Base-by-base conservation (phyloP, 2,329 filamentous ascomycete genomes). In the Zymoseptoria tritici region DNA sequence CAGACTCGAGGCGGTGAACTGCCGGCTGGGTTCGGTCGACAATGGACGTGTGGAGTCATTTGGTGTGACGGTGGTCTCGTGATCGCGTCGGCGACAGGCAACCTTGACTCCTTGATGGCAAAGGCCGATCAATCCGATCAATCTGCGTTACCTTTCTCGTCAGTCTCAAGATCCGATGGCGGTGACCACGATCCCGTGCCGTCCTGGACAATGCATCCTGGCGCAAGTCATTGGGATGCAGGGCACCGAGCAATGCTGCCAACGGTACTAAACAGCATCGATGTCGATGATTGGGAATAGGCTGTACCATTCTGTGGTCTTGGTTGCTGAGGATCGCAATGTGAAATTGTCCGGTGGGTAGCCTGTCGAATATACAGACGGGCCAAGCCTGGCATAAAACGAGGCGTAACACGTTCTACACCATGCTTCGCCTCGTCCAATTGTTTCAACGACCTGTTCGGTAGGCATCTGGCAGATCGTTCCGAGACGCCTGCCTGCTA, bases 151-250 rank as follows among this genome's bases (percentile, higher is more conserved):
- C 6, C 4, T 29, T 29, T 29, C 26, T 29, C 26, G 26, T 29
- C 26, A 29, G 26, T 9, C 26, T 29, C 26, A n/a, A n/a, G 16
- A 46, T n/a, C 36, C 36, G 36, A 46, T 16, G 36, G 36, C 36
- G 36, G 36, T 46, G 36, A 46, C 36, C 36, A 46, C 36, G 36
- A 46, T 46, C 5, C 36, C 16, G 13, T 46, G 13, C 36, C 36
- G 16, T 46, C 62, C 60, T 56, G 61, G 57, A 62, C 60, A 60
- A 63, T 69, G 67, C 66, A 67, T 61, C 58, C 22, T 60, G 60
- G 68, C 62, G 67, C 67, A 69, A 69, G 68, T 67, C 66, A 69
- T 69, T 60, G 57, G 59, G 50, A 29, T n/a, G 36, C 36, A 46
- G 36, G 36, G n/a, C 3, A 46, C 36, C 36, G 36, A n/a, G 36